phyloP scores from a whole-genome alignment of 179 eudicot genomes.

The Silene coronaria region DNA sequence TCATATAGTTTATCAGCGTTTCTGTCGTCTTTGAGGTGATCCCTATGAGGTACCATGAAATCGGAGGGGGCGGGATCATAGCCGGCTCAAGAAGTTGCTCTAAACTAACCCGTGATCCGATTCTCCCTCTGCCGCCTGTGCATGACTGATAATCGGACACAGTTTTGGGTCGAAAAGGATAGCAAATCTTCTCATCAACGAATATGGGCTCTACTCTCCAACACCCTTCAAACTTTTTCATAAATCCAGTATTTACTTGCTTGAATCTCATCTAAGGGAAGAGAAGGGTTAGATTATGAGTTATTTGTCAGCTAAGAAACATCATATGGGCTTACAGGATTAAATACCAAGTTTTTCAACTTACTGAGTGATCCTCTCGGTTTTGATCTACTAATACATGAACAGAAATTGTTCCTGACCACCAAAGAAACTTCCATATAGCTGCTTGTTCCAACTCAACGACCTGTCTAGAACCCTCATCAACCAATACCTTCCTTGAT shows the following conservation, averaged over 20 bases:
- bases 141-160: slow-evolving; percentile 51
- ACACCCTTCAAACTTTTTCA: slow-evolving; percentile 90
- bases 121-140: slow-evolving; percentile 69
- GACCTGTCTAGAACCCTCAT: slow-evolving; percentile 86
- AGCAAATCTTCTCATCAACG: slow-evolving; percentile 65
- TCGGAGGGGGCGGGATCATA: slow-evolving; percentile 86
- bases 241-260: slow-evolving; percentile 80
- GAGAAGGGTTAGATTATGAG: background rate
- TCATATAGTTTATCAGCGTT: slow-evolving; percentile 57
- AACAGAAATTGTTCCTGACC: slow-evolving; percentile 92
- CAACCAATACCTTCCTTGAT: slow-evolving; percentile 70
- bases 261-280: slow-evolving; percentile 75
- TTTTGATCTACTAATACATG: slow-evolving; percentile 93
- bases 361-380: slow-evolving; percentile 76
- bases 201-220: slow-evolving; percentile 86
- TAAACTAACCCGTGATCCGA: slow-evolving; percentile 70
- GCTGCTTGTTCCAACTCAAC: slow-evolving; percentile 98
- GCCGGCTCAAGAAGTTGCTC: slow-evolving; percentile 82
- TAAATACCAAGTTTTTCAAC: slow-evolving; percentile 12
- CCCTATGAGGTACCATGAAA: slow-evolving; percentile 94
- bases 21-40: slow-evolving; percentile 81
- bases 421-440: slow-evolving; percentile 94
- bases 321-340: background rate
- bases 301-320: background rate
- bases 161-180: slow-evolving; percentile 59